Evolutionary conservation across 2,329 filamentous ascomycete species (phyloP), one percentile per base, ranked within the genome.

Genomic region (Aspergillus fischeri): DNA sequence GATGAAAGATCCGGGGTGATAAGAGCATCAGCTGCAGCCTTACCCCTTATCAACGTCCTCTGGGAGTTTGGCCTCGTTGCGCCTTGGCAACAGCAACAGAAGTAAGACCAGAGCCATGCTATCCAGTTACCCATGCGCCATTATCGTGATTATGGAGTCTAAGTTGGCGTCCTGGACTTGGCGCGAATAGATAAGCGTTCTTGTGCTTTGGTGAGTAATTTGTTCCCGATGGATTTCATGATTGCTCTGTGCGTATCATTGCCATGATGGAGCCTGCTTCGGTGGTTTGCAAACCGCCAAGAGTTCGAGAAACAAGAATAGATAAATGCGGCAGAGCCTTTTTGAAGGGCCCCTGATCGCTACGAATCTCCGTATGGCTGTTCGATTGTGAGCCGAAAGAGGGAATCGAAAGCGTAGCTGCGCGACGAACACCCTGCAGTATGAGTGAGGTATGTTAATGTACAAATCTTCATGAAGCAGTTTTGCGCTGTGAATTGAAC

Each of bases 1-100:
- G 49, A 51, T 51, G 53, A 32, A 55, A 21, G 48, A 45, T 51
- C 49, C 53, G 48, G 41, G 47, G 27, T 24, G 21, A 24, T 28
- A 17, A 28, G 17, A n/a, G 8, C 32, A 5, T 27, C 53, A 2
- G 27, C 53, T 25, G 41, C 56, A 4, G 52, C 56, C 28, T 38
- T 50, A 2, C 17, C 4, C 10, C n/a, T 44, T 20, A 58, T 49
- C 28, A 21, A 11, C 51, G 56, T 6, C 51, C 52, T 55, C n/a
- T 20, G 17, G 3, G n/a, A 44, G 9, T 4, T 8, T 6, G 9
- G 20, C 20, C 7, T 44, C 17, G 3, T 8, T 6, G 9, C n/a
- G 0, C n/a, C 41, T 21, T 21, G 41, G 41, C 41, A 44, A 42
- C 41, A 21, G 41, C 41, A 21, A 21, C n/a, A n/a, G 5, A 44